Percentiles rank a stretch among this genome's conserved stretches.
Conservation (phyloP, 768 basidiomycete genomes). For the Boletus pseudo-olivaceus region DNA sequence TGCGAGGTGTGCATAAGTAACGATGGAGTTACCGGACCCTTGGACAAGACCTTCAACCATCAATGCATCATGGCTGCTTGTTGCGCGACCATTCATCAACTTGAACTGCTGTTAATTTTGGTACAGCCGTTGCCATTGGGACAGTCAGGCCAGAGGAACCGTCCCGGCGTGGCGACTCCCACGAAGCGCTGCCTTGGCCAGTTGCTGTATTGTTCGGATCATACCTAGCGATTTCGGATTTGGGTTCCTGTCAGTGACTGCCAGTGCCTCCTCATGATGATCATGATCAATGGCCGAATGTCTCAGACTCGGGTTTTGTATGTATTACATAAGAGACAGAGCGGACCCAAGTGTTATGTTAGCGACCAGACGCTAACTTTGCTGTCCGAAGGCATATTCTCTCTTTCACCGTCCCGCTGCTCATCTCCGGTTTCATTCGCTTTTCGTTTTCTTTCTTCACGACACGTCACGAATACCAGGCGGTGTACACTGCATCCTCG, state of each 20-base stretch:
- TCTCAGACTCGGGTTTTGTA: no score
- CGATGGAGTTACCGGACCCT: background rate
- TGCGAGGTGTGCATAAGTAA: background rate
- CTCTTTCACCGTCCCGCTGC: constrained; percentile 16
- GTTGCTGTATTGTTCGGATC: no score
- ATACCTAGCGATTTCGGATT: background rate
- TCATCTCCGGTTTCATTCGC: constrained; percentile 22
- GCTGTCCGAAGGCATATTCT: constrained; percentile 6
- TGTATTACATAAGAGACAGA: background rate
- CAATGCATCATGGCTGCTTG: no score
- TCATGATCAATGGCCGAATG: no score
- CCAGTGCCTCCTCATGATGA: no score
- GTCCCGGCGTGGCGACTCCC: no score
- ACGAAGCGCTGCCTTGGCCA: no score
- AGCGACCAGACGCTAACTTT: background rate
- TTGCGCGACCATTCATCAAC: no score
- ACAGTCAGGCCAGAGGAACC: background rate
- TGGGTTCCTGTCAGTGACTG: background rate
- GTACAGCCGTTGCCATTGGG: background rate
- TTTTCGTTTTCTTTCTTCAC: constrained; percentile 6
- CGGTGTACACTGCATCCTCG: constrained; percentile 21
- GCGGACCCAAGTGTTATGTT: background rate
- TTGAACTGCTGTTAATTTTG: no score
- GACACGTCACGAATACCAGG: constrained; percentile 20
- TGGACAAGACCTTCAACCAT: no score